Conservation (phyloP, 164 flowering plant species). For the Chloranthus sessilifolius region DNA sequence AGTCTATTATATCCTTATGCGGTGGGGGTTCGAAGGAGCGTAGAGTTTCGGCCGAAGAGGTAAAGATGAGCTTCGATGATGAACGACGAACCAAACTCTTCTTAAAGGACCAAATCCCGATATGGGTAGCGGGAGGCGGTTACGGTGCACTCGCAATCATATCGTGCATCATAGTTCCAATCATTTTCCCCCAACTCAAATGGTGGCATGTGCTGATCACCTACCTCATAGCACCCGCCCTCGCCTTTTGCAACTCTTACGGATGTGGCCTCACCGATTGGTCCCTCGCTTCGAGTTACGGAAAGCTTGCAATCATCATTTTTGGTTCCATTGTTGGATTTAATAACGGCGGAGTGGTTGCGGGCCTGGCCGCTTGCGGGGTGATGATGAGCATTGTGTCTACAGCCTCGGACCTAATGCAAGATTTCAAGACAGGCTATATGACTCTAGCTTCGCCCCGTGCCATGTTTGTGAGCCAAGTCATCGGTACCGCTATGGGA, state of each 20-base stretch:
- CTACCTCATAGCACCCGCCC: conserved; percentile 30
- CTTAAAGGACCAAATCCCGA: conserved; percentile 29
- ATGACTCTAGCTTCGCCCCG: conserved; percentile 31
- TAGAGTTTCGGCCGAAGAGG: neutral
- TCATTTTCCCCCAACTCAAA: conserved; percentile 27
- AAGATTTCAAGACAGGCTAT: conserved; percentile 36
- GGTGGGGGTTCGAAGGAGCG: neutral
- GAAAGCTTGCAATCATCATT: conserved; percentile 31
- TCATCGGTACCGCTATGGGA: conserved; percentile 29
- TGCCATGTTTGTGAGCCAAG: conserved; percentile 32
- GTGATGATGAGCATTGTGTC: conserved; percentile 39
- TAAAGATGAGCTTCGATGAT: conserved; percentile 21
- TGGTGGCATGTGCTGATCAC: conserved; percentile 29
- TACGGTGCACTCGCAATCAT: conserved; percentile 18
- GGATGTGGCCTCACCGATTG: conserved; percentile 41
- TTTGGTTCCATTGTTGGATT: conserved; percentile 26
- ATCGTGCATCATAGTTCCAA: conserved; percentile 19
- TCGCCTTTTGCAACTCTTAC: conserved; percentile 40
- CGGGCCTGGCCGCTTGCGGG: conserved; percentile 31
- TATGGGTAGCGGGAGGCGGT: conserved; percentile 14
- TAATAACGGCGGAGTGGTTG: conserved; percentile 23
- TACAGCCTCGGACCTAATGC: conserved; percentile 37
- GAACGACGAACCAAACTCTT: conserved; percentile 20
- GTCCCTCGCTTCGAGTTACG: conserved; percentile 33
- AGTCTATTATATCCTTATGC: conserved; percentile 1